Conservation (phyloP, 1,139 yeast species). For the Magnusiomyces ingens region DNA sequence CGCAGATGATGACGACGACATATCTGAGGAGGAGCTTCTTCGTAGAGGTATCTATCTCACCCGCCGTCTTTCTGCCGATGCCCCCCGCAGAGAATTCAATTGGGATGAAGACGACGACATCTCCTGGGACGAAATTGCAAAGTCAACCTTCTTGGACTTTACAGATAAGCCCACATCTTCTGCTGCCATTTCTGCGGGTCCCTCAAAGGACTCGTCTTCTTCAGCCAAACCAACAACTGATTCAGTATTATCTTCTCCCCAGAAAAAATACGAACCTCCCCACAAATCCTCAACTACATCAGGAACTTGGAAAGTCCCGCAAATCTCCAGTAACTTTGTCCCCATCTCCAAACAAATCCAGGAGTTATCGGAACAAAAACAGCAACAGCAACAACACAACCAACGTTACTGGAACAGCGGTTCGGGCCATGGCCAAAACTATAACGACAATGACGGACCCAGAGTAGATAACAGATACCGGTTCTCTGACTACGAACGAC, state of each 20-base stretch:
- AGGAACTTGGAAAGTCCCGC: conserved; percentile 3
- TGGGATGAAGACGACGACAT: conserved; percentile 40
- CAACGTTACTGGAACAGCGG: conserved; percentile 8
- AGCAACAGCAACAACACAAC: conserved; percentile 13
- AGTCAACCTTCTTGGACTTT: conserved; percentile 17
- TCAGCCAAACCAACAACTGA: background rate
- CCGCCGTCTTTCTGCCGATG: conserved; percentile 28
- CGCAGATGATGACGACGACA: conserved; percentile 7
- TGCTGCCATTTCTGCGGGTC: conserved; percentile 9
- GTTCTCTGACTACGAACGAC: conserved; percentile 27
- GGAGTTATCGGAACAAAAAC: conserved; percentile 9
- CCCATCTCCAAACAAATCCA: conserved; percentile 7
- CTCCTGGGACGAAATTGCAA: conserved; percentile 25
- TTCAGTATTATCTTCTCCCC: background rate
- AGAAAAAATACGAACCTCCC: background rate
- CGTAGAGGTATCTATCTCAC: conserved; percentile 34
- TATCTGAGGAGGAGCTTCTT: conserved; percentile 33
- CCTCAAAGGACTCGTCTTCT: background rate
- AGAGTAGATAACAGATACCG: conserved; percentile 21
- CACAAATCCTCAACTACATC: background rate
- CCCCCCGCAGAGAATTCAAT: conserved; percentile 27
- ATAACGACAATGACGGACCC: conserved; percentile 5
- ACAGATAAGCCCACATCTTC: conserved; percentile 16
- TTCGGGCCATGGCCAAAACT: conserved; percentile 6
- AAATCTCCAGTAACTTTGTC: background rate